Evolutionary conservation across 2,329 filamentous ascomycete species (phyloP), one percentile per base, ranked within the genome.

Genomic region (Colletotrichum liaoningense): DNA sequence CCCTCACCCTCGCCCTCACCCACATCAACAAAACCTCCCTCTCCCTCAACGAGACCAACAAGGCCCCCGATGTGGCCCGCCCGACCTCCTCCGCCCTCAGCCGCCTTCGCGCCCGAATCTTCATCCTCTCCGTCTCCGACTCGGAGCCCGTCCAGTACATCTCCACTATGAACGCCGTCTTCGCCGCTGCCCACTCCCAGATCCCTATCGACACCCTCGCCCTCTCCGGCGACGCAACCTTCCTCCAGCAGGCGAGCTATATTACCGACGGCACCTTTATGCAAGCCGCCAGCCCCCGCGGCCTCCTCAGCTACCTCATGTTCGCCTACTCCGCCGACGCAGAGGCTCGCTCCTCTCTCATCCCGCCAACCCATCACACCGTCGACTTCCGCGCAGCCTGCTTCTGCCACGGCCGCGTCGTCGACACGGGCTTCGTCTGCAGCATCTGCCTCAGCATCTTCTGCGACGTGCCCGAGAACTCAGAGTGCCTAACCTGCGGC

Each of bases 381-480:
- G 95, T 99, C 56, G 97, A 99, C 84, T 99, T 99, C 81, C 91
- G 97, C 56, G 96, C 97, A n/a, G 97, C 97, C 4, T 99, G 97
- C 81, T 99, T 99, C 85, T 99, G 97, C 81, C 97, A 99, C 84
- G 89, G 96, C 63, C 91, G 91, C 46, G 95, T 98, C 24, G 93
- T 99, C 56, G 95, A 98, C 83, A 91, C 95, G 1, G 97, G 95
- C 9, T 99, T 94, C 81, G 96, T 99, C 49, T 99, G 97, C 86
- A 97, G 94, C 74, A 95, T 99, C 77, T 99, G 97, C 80, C 86
- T 99, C 57, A 97, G 94, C 82, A 99, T 97, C 78, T 98, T 97
- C 81, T 98, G 95, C 84, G 87, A 90, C 78, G 82, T 88, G 1
- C 89, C 89, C 1, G 82, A 83, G 3, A 89, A 90, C 64, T 91